phyloP scores from a whole-genome alignment of 176 grass and related monocot genomes.

The Carex cristatella region DNA sequence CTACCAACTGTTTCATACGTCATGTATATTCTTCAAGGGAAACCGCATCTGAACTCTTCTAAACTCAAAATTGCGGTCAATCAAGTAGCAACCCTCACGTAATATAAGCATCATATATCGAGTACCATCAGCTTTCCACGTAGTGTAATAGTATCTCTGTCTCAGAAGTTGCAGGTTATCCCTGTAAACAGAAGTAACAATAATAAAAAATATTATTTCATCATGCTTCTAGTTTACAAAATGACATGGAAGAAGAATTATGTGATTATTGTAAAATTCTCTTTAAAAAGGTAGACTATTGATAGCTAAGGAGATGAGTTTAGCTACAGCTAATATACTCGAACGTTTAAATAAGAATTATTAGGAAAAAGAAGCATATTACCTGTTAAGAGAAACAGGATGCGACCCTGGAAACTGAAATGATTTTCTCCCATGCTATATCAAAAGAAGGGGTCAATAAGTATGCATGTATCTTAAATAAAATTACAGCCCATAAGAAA shows the following conservation, averaged over 20 bases:
- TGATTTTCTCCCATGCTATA: conserved; percentile 46
- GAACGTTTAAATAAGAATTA: neutral
- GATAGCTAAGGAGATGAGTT: neutral
- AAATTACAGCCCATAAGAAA: neutral
- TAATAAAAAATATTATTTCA: neutral
- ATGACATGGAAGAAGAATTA: neutral
- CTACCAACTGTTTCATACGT: conserved; percentile 37
- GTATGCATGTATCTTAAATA: neutral
- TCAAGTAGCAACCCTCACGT: conserved; percentile 77
- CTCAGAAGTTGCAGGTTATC: conserved; percentile 94
- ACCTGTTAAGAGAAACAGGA: conserved; percentile 99
- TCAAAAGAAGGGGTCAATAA: conserved; percentile 20
- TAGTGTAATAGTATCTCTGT: conserved; percentile 99
- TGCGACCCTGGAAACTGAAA: conserved; percentile 96
- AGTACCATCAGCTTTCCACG: conserved; percentile 99
- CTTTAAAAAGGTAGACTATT: neutral
- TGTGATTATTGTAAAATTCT: neutral
- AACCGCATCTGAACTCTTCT: conserved; percentile 97
- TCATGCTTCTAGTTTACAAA: conserved; percentile 15
- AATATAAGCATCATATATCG: conserved; percentile 99
- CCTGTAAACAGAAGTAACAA: conserved; percentile 34
- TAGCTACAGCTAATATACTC: neutral
- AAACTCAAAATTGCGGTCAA: conserved; percentile 88
- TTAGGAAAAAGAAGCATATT: neutral
- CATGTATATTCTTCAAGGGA: conserved; percentile 62